Conservation (phyloP, 306 rosid species). For the Prunus armeniaca region DNA sequence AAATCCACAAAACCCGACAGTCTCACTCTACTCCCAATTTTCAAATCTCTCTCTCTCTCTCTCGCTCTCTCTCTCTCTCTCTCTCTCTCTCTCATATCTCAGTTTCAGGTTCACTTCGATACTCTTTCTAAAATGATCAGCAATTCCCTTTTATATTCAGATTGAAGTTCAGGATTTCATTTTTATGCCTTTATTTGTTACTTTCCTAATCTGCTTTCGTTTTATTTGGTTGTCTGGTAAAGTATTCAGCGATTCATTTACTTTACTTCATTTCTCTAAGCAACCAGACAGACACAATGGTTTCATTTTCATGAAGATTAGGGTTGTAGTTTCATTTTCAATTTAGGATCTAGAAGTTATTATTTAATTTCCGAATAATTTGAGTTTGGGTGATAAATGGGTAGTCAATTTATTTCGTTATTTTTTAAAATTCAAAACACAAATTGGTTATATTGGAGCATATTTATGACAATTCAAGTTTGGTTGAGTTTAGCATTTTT, state of each 20-base stretch:
- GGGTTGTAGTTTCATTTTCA: neutral
- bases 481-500: neutral
- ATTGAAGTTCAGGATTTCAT: neutral
- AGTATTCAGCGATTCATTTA: neutral
- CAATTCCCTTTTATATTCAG: neutral
- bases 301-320: neutral
- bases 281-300: neutral
- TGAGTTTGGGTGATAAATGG: neutral
- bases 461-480: neutral
- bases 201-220: conserved; percentile 2
- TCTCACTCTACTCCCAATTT: neutral
- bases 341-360: neutral
- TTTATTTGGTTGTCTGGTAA: neutral
- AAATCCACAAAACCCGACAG: neutral
- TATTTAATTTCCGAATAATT: neutral
- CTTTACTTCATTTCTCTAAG: neutral
- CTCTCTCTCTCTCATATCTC: neutral
- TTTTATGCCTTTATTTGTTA: neutral
- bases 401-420: neutral
- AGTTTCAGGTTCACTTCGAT: neutral
- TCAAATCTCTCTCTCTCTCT: neutral
- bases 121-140: neutral
- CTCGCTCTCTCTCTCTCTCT: neutral
- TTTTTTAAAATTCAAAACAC: neutral
- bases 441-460: neutral